phyloP scores from a whole-genome alignment of 2,329 filamentous ascomycete species.

The Alternaria sp. region DNA sequence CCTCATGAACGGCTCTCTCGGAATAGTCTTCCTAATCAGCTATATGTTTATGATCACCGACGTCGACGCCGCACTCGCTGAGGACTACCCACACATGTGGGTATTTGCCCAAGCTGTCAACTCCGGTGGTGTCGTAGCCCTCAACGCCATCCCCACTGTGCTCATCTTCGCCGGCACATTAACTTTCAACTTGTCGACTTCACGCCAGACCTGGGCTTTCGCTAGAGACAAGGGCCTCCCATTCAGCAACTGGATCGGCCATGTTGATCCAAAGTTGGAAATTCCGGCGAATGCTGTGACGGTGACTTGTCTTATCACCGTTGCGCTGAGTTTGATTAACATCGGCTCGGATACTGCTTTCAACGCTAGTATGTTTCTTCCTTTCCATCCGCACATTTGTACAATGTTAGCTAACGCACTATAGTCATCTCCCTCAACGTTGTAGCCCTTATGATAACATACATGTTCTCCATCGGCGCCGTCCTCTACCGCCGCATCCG shows the following conservation, averaged over 20 bases:
- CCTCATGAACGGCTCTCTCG: conserved; percentile 47
- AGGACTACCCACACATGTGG: conserved; percentile 47
- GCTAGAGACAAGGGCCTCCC: conserved; percentile 45
- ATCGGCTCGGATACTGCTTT: conserved; percentile 46
- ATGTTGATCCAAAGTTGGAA: conserved; percentile 33
- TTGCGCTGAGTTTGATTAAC: conserved; percentile 42
- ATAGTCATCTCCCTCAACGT: conserved; percentile 49
- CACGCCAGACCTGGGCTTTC: conserved; percentile 47
- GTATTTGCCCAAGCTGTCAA: conserved; percentile 38
- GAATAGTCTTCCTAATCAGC: conserved; percentile 42
- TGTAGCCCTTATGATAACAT: conserved; percentile 50
- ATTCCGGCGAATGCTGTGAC: conserved; percentile 43
- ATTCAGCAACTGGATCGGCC: conserved; percentile 37
- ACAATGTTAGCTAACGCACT: not conserved
- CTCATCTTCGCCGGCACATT: conserved; percentile 41
- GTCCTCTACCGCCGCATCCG: conserved; percentile 49
- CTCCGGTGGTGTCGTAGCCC: conserved; percentile 33
- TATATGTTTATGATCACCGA: conserved; percentile 45
- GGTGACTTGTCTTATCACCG: conserved; percentile 36
- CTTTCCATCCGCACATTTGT: not conserved
- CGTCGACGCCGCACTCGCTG: conserved; percentile 34
- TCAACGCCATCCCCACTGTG: conserved; percentile 39
- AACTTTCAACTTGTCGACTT: conserved; percentile 39
- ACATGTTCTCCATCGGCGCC: conserved; percentile 50
- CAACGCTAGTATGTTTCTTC: conserved; percentile 33